Base-by-base conservation (phyloP, 2,329 filamentous ascomycete species). In the Pestalotiopsis sp. region DNA sequence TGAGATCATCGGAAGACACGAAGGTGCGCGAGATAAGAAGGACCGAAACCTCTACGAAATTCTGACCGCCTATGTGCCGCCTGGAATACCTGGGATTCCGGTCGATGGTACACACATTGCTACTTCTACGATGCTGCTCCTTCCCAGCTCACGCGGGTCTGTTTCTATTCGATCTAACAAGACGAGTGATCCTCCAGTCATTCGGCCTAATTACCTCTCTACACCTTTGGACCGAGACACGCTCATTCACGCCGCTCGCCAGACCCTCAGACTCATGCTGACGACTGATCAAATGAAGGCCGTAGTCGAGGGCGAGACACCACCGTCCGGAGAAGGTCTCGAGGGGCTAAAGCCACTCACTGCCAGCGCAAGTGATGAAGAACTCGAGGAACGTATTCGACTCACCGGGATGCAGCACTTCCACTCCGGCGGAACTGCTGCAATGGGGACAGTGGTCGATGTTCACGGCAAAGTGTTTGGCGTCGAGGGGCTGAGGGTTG, bases 51-150 rank as follows among this genome's bases (percentile, higher is more conserved):
- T 14, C 17, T n/a, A 39, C 10, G 22, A 22, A 17, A 55, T 39
- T 11, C 38, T 39, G 17, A 26, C 63, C 9, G 39, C 30, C 3
- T 44, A 44, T 22, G 38, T 63, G 6, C 40, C 38, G 11, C 40
- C 60, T 5, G 40, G 60, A 3, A 63, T 65, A 57, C 63, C 62
- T 3, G 10, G 24, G 7, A 14, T 68, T 5, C 56, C 57, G 14
- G 22, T 65, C 10, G 62, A 65, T 58, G 62, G 56, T 4, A 65
- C 66, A 5, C 62, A 61, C 10, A 61, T 65, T 38, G 48, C 52
- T 26, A 67, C 66, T 5, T 67, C 70, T 44, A 64, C 69, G n/a
- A 71, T 70, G 57, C 64, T 60, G 38, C 67, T 72, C 9, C 64
- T 72, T 20, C 59, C 67, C 9, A 66, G 35, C 14, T 66, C 67